phyloP scores from a whole-genome alignment of 2,329 filamentous ascomycete genomes.

The Calonectria montana region DNA sequence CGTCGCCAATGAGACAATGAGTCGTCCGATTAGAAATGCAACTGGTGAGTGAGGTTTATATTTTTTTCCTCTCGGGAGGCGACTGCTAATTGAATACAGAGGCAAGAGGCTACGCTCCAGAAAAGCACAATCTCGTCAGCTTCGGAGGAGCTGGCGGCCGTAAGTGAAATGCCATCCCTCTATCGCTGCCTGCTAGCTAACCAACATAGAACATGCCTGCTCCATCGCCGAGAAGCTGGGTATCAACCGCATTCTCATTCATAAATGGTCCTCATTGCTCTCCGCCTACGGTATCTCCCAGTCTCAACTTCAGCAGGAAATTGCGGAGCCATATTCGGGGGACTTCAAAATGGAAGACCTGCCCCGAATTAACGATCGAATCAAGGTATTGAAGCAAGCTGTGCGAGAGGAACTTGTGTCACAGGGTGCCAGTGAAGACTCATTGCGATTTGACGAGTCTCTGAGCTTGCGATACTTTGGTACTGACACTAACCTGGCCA shows the following conservation, averaged over 20 bases:
- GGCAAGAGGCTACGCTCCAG: slow-evolving; percentile 55
- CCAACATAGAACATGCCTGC: slow-evolving; percentile 55
- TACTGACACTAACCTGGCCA: slow-evolving; percentile 54
- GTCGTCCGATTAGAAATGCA: slow-evolving; percentile 77
- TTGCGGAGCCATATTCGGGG: slow-evolving; percentile 47
- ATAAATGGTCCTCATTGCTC: slow-evolving; percentile 53
- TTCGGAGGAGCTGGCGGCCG: slow-evolving; percentile 80
- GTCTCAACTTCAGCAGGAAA: slow-evolving; percentile 52
- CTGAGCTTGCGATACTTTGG: slow-evolving; percentile 62
- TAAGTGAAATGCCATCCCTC: neutral
- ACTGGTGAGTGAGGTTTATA: slow-evolving; percentile 48
- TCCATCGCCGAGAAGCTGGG: slow-evolving; percentile 54
- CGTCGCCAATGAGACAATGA: slow-evolving; percentile 82
- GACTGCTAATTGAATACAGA: slow-evolving; percentile 57
- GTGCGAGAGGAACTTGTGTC: slow-evolving; percentile 51
- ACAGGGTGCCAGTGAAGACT: slow-evolving; percentile 53
- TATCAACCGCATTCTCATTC: slow-evolving; percentile 55
- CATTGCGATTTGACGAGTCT: slow-evolving; percentile 54
- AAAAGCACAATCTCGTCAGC: slow-evolving; percentile 47
- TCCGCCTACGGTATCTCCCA: slow-evolving; percentile 58
- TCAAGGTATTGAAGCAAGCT: slow-evolving; percentile 38
- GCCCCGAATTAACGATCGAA: neutral
- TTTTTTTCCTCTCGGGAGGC: neutral
- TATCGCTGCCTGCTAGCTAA: neutral
- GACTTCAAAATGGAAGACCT: slow-evolving; percentile 23